A percentile compares a stretch with the other conserved stretches of the same genome.
phyloP scores from a whole-genome alignment of 2,329 filamentous ascomycete species.

The Trichophyton equinum region DNA sequence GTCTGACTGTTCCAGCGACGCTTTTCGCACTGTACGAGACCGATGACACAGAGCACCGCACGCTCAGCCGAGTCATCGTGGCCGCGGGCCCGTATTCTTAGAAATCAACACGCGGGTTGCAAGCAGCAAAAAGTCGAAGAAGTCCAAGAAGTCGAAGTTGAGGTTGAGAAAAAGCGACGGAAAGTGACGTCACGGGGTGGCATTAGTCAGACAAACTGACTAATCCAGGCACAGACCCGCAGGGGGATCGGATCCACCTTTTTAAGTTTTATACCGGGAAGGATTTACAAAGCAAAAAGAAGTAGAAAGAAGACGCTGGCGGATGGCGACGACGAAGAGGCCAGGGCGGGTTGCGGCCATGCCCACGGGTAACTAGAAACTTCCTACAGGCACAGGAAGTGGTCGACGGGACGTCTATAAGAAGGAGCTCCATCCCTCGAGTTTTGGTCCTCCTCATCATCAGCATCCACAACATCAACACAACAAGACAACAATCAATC shows the following conservation, averaged over 20 bases:
- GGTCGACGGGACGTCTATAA: constrained; percentile 3
- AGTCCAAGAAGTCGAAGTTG: background rate
- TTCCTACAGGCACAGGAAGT: background rate
- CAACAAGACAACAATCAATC: background rate
- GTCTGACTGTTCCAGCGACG: background rate
- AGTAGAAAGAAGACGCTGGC: background rate
- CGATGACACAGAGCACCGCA: background rate
- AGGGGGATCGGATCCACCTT: background rate
- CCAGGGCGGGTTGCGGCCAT: background rate
- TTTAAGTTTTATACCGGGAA: background rate
- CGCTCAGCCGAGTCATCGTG: background rate
- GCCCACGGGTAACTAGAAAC: background rate
- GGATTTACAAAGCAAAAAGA: background rate
- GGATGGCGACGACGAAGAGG: too few species aligned
- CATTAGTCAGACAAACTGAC: background rate
- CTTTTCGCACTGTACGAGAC: background rate
- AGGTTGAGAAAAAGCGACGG: background rate
- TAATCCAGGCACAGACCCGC: constrained; percentile 1
- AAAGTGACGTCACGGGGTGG: background rate
- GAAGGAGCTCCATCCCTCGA: background rate
- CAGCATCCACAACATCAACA: background rate
- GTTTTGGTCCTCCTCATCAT: background rate
- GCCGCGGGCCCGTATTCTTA: background rate
- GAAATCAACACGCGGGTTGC: background rate
- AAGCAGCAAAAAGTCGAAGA: background rate